Percentiles rank a stretch among this genome's conserved stretches.
These are phyloP conservation scores for Fomitopsis palustris DNA, from an alignment of 1,284 basidiomycete genomes.

Conservation along the genomic window DNA sequence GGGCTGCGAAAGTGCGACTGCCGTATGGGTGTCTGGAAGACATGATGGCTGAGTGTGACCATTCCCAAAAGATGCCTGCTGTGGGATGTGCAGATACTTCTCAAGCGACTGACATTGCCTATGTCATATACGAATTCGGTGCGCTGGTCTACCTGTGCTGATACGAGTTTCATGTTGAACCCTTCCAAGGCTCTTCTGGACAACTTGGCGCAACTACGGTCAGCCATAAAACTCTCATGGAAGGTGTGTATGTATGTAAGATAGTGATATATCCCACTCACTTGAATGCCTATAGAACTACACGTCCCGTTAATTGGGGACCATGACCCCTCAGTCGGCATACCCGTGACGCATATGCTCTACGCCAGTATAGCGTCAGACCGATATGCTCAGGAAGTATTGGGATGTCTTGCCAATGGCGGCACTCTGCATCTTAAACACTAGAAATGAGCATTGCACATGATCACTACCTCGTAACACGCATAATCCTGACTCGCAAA, in stretches of 20 bases:
- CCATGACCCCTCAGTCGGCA: neutral
- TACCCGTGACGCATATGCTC: neutral
- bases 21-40: neutral
- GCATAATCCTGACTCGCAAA: neutral
- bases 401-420: neutral
- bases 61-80: neutral
- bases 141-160: neutral
- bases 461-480: too few species aligned
- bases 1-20: neutral
- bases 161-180: neutral
- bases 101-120: neutral
- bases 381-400: neutral
- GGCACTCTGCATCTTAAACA: neutral
- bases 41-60: neutral
- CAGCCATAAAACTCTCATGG: neutral
- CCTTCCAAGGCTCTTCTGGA: neutral
- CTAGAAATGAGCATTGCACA: neutral
- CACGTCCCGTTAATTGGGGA: neutral
- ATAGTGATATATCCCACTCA: neutral
- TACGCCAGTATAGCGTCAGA: neutral
- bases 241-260: neutral
- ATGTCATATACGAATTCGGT: neutral
- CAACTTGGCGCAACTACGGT: neutral
- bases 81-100: neutral
- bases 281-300: neutral